These are phyloP conservation scores for Malassezia restricta DNA, from an alignment of 1,284 basidiomycete genomes.

Conservation along the genomic window DNA sequence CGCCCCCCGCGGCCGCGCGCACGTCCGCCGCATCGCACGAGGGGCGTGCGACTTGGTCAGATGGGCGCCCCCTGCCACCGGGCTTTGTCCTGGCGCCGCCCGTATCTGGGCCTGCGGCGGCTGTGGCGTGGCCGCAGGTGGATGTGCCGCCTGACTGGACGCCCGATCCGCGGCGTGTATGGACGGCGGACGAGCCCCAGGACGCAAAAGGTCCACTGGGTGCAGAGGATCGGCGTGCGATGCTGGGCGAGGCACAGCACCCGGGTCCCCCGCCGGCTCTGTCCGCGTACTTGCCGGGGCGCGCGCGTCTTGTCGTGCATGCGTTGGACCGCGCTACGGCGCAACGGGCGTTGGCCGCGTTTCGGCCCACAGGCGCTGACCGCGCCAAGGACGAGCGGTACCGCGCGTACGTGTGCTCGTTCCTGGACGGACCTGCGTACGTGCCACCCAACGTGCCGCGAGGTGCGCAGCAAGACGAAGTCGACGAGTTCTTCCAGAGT, in stretches of 20 bases:
- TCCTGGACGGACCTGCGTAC: slow-evolving; percentile 50
- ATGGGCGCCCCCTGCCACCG: slow-evolving; percentile 60
- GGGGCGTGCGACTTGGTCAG: slow-evolving; percentile 52
- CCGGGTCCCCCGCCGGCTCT: slow-evolving; percentile 64
- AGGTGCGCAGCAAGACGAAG: slow-evolving; percentile 62
- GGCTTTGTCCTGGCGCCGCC: slow-evolving; percentile 62
- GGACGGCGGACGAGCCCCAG: slow-evolving; percentile 52
- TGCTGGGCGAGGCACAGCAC: slow-evolving; percentile 68
- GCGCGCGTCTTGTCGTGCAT: slow-evolving; percentile 56
- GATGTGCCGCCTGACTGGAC: slow-evolving; percentile 70
- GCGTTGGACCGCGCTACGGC: slow-evolving; percentile 64
- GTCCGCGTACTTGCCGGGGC: slow-evolving; percentile 82
- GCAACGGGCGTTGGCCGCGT: slow-evolving; percentile 71
- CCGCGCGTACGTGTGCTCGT: slow-evolving; percentile 64
- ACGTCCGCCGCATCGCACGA: background rate
- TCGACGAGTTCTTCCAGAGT: slow-evolving; percentile 71
- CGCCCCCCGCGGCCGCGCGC: background rate
- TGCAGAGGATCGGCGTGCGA: slow-evolving; percentile 57
- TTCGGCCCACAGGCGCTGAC: slow-evolving; percentile 73
- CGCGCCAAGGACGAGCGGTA: slow-evolving; percentile 73
- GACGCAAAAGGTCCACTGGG: background rate
- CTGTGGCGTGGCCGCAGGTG: slow-evolving; percentile 60
- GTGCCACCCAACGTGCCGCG: background rate
- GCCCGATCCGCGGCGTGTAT: slow-evolving; percentile 67
- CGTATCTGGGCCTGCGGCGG: slow-evolving; percentile 51